phyloP scores from a whole-genome alignment of 2,329 filamentous ascomycete genomes.

The Colletotrichum higginsianum region DNA sequence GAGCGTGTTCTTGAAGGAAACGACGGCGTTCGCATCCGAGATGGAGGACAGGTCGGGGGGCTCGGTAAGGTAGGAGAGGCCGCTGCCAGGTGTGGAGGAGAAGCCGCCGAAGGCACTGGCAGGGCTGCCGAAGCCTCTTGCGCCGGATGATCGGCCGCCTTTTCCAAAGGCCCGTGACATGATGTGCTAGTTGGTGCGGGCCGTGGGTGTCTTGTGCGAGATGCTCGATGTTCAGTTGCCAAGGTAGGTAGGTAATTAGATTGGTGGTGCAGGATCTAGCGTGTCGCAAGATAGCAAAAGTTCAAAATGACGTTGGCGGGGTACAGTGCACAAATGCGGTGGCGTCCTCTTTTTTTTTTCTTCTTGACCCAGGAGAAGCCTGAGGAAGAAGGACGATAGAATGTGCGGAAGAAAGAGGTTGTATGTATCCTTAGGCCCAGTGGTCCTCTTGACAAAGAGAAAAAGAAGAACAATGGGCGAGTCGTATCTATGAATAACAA shows the following conservation, averaged over 20 bases:
- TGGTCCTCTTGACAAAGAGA: not conserved
- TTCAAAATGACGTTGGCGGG: constrained; percentile 41
- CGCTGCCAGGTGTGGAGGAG: constrained; percentile 59
- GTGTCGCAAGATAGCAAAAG: constrained; percentile 14
- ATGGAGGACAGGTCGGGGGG: constrained; percentile 85
- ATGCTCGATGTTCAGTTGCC: not conserved
- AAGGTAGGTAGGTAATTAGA: not conserved
- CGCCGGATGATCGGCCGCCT: constrained; percentile 34
- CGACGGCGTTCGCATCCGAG: constrained; percentile 84
- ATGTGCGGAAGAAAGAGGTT: not conserved
- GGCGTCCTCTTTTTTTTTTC: not conserved
- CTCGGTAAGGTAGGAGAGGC: constrained; percentile 88
- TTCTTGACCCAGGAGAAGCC: not conserved
- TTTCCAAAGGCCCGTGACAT: constrained; percentile 43
- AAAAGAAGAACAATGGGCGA: not conserved
- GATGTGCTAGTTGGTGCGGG: constrained; percentile 12
- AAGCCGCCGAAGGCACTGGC: constrained; percentile 58
- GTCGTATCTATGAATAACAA: constrained; percentile 5
- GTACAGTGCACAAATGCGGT: constrained; percentile 28
- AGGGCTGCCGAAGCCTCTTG: constrained; percentile 37
- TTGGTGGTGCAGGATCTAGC: not conserved
- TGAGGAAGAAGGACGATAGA: not conserved
- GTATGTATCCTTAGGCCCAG: not conserved
- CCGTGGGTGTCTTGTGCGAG: not conserved
- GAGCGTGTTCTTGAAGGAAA: constrained; percentile 91